Percentiles rank a stretch among this genome's conserved stretches.
Evolutionary conservation across 306 rosid genomes (phyloP).

Genomic region (Morella rubra): DNA sequence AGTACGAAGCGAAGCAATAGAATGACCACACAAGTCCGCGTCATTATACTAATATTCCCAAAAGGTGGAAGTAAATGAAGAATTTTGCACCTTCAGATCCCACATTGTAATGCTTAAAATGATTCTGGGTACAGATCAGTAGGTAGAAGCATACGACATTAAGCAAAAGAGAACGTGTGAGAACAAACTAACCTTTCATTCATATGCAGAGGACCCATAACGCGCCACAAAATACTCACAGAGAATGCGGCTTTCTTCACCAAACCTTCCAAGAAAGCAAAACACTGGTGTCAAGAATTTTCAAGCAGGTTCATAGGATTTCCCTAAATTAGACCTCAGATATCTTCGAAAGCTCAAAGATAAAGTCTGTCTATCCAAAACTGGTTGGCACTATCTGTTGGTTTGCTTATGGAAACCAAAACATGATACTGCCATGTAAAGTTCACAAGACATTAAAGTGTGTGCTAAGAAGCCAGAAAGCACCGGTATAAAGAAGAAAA

Average conservation of each 20-base stretch:
- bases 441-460: constrained; percentile 32
- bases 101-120: not conserved
- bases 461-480: constrained; percentile 31
- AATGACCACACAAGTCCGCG: not conserved
- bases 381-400: constrained; percentile 30
- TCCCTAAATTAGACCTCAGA: constrained; percentile 24
- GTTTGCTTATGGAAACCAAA: constrained; percentile 24
- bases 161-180: constrained; percentile 18
- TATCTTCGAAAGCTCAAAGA: not conserved
- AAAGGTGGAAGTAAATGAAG: not conserved
- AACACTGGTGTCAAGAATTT: constrained; percentile 10
- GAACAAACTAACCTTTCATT: constrained; percentile 39
- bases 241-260: constrained; percentile 10
- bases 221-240: constrained; percentile 20
- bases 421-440: constrained; percentile 30
- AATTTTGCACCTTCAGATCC: not conserved
- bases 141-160: not conserved
- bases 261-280: constrained; percentile 17
- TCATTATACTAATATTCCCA: not conserved
- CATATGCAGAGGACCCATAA: constrained; percentile 28
- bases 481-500: constrained; percentile 14
- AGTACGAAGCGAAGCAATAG: not conserved
- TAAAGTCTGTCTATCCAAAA: not conserved
- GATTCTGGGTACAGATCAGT: not conserved
- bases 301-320: constrained; percentile 23